These are phyloP conservation scores for Saturnispora halmiae DNA, from an alignment of 805 yeast genomes.

Conservation along the genomic window DNA sequence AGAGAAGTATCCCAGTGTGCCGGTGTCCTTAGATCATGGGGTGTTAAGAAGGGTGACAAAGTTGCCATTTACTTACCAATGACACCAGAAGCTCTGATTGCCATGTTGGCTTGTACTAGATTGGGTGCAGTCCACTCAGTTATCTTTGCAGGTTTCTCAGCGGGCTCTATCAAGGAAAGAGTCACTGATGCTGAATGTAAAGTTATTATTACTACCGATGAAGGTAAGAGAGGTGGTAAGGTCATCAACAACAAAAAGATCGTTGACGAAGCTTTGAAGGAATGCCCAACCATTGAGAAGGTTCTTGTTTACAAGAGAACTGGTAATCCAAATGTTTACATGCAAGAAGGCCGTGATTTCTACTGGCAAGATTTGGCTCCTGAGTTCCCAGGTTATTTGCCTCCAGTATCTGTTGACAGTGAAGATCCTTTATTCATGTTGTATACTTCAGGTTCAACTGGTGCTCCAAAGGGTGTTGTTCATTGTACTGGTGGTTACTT, in stretches of 20 bases:
- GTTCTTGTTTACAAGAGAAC: conserved; percentile 88
- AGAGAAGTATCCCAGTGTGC: conserved; percentile 82
- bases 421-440: conserved; percentile 95
- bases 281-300: conserved; percentile 66
- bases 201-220: conserved; percentile 89
- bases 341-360: conserved; percentile 73
- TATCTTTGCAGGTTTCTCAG: conserved; percentile 92
- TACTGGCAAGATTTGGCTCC: conserved; percentile 92
- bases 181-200: conserved; percentile 78
- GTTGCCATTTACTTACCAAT: conserved; percentile 95
- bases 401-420: conserved; percentile 78
- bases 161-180: conserved; percentile 88
- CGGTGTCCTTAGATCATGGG: conserved; percentile 71
- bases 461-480: conserved; percentile 96
- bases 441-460: conserved; percentile 97
- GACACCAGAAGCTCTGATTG: conserved; percentile 93
- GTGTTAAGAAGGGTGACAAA: conserved; percentile 89
- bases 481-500: conserved; percentile 93
- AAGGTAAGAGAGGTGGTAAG: conserved; percentile 93
- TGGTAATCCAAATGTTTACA: conserved; percentile 61
- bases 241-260: conserved; percentile 85
- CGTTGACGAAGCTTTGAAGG: conserved; percentile 85
- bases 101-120: conserved; percentile 90
- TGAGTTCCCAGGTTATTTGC: conserved; percentile 75
- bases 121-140: conserved; percentile 96